phyloP scores from a whole-genome alignment of 192 early-diverging fungal species.

The Coemansia sp. region DNA sequence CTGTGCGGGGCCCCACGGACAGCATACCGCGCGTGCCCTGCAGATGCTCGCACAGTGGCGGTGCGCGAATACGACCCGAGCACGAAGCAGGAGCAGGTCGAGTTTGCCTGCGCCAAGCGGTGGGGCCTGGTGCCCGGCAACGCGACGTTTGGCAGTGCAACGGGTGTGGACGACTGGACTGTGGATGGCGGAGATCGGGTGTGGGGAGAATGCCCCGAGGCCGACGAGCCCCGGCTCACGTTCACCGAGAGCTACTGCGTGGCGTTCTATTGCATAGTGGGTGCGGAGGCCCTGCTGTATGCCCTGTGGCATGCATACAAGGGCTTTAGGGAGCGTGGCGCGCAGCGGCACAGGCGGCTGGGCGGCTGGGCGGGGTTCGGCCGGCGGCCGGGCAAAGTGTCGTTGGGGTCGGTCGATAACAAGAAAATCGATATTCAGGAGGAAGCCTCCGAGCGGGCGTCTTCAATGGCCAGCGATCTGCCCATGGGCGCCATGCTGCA shows the following conservation, averaged over 20 bases:
- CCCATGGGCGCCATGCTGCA: conserved; percentile 48
- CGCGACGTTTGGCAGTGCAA: conserved; percentile 4
- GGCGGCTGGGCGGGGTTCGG: not conserved
- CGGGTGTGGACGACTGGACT: conserved; percentile 12
- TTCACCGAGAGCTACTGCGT: conserved; percentile 54
- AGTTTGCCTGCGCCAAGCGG: conserved; percentile 12
- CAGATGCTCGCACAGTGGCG: conserved; percentile 40
- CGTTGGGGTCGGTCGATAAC: not conserved
- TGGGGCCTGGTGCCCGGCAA: conserved; percentile 22
- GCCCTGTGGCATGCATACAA: conserved; percentile 55
- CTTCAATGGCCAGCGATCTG: not conserved
- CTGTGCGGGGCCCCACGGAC: conserved; percentile 38
- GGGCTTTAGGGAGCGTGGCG: conserved; percentile 19
- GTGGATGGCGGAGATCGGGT: conserved; percentile 3
- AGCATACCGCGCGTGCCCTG: conserved; percentile 50
- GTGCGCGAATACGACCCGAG: conserved; percentile 45
- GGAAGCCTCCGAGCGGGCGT: not conserved
- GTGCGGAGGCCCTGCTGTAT: conserved; percentile 42
- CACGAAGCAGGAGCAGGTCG: conserved; percentile 42
- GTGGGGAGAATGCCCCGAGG: conserved; percentile 52
- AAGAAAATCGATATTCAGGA: conserved; percentile 1
- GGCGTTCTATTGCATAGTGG: conserved; percentile 49
- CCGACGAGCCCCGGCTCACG: conserved; percentile 41
- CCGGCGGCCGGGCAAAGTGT: not conserved
- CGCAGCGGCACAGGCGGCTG: too few species aligned